Evolutionary conservation across 352 stramenopile genomes (phyloP), one percentile per base, ranked within the genome.

Genomic region (Pythium scleroteichum): DNA sequence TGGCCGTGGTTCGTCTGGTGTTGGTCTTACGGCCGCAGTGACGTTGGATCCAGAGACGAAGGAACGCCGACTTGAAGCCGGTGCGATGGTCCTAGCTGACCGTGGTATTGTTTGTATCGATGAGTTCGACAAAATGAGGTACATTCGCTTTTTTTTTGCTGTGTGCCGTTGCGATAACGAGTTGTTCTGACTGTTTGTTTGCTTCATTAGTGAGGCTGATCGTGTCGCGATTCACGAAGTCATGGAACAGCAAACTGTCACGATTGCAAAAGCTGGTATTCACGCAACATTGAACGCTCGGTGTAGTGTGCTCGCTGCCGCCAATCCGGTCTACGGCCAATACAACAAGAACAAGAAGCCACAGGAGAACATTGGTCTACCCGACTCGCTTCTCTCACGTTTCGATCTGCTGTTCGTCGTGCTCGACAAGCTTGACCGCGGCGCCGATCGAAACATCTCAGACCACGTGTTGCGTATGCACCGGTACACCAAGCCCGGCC

Each of bases 351-450:
- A 94, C 64, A 92, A 96, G 62, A 90, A 94, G 46, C 96, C 98
- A 10, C 96, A 99, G 72, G 96, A 99, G 57, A 99, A 99, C 76
- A 99, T 99, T 50, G 87, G 97, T 39, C 79, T 99, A 16, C 97
- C 97, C 0, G 98, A 99, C 74, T 99, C 98, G n/a, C 78, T 99
- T 39, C 79, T 99, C 20, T 99, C 90, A 61, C 97, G 98, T 89
- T 99, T 99, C 75, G 98, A 99, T 79, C 85, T 99, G 60, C 78
- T 99, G 7, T 99, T 99, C 74, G 97, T 99, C 32, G 98, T 99
- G 13, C 86, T 99, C 29, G 98, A 99, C 83, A 95, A 98, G 58
- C 82, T 99, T 41, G 95, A 99, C 70, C 89, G 93, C 14, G 91
- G 93, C 26, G 90, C 80, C 14, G 97, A 99, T 67, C 85, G 96